Evolutionary conservation across 768 basidiomycete genomes (phyloP).

Genomic region (Phylloporus sp.): DNA sequence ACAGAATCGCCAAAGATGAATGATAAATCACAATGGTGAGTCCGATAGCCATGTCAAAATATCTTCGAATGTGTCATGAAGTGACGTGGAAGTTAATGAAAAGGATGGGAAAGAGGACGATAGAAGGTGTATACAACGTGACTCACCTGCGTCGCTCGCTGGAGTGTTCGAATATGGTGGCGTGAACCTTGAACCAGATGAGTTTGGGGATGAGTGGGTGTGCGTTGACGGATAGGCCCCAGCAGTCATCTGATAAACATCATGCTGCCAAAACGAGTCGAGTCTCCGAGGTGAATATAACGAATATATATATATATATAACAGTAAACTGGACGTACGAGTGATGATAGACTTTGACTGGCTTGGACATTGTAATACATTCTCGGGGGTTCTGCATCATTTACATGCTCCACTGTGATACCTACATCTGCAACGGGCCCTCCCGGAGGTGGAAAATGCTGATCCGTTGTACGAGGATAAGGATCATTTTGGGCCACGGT

Average conservation of each 20-base stretch:
- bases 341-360: conserved; percentile 19
- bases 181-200: conserved; percentile 19
- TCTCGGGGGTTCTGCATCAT: conserved; percentile 5
- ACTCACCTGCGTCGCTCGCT: conserved; percentile 27
- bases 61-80: neutral
- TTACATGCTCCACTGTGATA: conserved; percentile 16
- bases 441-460: conserved; percentile 2
- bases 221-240: conserved; percentile 6
- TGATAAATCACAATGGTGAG: neutral
- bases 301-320: neutral
- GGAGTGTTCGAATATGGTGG: conserved; percentile 26
- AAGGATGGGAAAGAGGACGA: neutral
- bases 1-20: neutral
- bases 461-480: conserved; percentile 3
- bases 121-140: neutral
- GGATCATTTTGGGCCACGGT: neutral
- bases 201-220: conserved; percentile 16
- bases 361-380: conserved; percentile 14
- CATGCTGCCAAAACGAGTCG: conserved; percentile 14
- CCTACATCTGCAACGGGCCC: conserved; percentile 7
- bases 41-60: neutral
- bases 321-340: conserved; percentile 17
- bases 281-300: neutral
- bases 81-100: neutral
- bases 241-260: neutral